A percentile compares a stretch with the other conserved stretches of the same genome.
Evolutionary conservation across 1,139 yeast species (phyloP).

Genomic region (Blastobotrys elegans): DNA sequence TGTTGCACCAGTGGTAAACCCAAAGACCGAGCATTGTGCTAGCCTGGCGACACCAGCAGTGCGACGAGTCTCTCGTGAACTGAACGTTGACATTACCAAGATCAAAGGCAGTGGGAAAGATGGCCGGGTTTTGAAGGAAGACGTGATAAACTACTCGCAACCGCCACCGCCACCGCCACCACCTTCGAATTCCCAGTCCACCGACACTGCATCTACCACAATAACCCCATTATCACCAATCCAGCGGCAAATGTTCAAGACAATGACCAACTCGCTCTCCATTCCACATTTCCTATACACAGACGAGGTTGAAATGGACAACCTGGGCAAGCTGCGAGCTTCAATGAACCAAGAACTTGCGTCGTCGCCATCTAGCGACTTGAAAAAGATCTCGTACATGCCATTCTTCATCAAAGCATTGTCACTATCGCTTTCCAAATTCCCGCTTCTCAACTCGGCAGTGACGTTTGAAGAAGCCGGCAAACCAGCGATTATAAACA

Average conservation of each 20-base stretch:
- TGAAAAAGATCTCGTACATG: slow-evolving; percentile 31
- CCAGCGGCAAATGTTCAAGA: slow-evolving; percentile 34
- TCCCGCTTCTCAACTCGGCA: slow-evolving; percentile 31
- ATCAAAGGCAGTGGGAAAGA: slow-evolving; percentile 34
- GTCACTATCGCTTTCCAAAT: slow-evolving; percentile 29
- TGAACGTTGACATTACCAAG: slow-evolving; percentile 25
- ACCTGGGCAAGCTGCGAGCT: slow-evolving; percentile 24
- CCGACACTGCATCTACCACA: slow-evolving; percentile 12
- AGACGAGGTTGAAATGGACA: slow-evolving; percentile 32
- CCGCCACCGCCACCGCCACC: slow-evolving; percentile 10
- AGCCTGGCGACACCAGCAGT: slow-evolving; percentile 36
- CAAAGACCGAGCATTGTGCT: slow-evolving; percentile 6
- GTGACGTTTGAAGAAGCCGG: slow-evolving; percentile 21
- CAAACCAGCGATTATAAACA: slow-evolving; percentile 26
- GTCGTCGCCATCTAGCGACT: slow-evolving; percentile 1
- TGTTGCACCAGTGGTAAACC: slow-evolving; percentile 1
- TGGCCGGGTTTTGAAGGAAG: slow-evolving; percentile 35
- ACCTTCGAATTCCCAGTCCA: slow-evolving; percentile 10
- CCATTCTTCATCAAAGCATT: slow-evolving; percentile 37
- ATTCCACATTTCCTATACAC: slow-evolving; percentile 36
- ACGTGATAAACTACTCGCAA: slow-evolving; percentile 23
- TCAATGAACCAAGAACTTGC: slow-evolving; percentile 24
- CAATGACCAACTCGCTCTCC: slow-evolving; percentile 33
- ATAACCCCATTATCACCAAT: slow-evolving; percentile 29
- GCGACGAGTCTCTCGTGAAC: slow-evolving; percentile 32